These are phyloP conservation scores for Podospora conica DNA, from an alignment of 495 filamentous ascomycete genomes.

Conservation along the genomic window DNA sequence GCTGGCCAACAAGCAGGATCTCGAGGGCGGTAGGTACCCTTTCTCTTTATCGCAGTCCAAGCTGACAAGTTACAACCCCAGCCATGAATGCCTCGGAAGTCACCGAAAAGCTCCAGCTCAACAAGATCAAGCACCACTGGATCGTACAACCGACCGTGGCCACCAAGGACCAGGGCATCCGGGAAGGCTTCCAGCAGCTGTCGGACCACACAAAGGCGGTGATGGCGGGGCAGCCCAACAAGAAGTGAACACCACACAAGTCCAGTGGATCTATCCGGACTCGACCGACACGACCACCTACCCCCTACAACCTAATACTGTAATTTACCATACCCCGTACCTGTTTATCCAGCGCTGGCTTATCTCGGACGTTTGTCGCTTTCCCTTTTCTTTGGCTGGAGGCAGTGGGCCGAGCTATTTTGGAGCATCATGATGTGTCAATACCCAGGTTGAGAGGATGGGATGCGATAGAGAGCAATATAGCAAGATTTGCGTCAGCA, in stretches of 20 bases:
- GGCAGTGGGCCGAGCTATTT: not conserved
- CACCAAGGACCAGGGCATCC: conserved; percentile 86
- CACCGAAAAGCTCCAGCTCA: conserved; percentile 75
- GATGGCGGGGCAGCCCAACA: conserved; percentile 27
- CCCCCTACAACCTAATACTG: not conserved
- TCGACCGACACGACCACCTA: not conserved
- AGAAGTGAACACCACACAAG: too few species aligned
- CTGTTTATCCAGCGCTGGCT: not conserved
- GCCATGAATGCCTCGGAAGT: conserved; percentile 85
- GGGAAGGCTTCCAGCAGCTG: conserved; percentile 89
- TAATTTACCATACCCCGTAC: not conserved
- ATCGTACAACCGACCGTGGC: conserved; percentile 94
- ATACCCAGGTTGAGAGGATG: not conserved
- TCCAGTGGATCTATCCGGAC: too few species aligned
- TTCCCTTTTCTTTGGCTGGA: not conserved
- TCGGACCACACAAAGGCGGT: conserved; percentile 87
- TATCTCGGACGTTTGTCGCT: not conserved
- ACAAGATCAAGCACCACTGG: conserved; percentile 85
- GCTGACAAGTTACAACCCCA: conserved; percentile 33
- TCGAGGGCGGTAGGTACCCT: conserved; percentile 64
- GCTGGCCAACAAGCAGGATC: conserved; percentile 98
- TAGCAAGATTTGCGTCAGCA: not conserved
- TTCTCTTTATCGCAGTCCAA: not conserved
- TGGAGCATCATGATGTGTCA: not conserved
- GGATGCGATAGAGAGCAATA: not conserved